Base-by-base conservation (phyloP, 2,329 filamentous ascomycete genomes). In the Teratosphaeria zuluensis region DNA sequence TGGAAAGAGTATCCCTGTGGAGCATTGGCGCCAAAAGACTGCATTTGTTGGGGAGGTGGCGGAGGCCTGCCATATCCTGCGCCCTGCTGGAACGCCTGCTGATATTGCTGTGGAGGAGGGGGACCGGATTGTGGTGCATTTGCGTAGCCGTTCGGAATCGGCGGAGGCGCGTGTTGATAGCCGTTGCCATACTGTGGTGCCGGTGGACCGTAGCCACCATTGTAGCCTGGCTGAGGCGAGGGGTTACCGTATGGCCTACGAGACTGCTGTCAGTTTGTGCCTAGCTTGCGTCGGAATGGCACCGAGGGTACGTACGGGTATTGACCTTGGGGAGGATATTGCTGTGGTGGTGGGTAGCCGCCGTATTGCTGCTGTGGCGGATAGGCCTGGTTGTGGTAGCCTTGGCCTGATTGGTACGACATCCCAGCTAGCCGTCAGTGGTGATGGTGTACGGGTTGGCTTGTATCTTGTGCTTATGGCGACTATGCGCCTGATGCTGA, bases 1-100 rank as follows among this genome's bases (percentile, higher is more conserved):
- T 92, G 89, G 75, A 92, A 97, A 52, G 80, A 84, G 74, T 96
- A 96, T 67, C 81, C 81, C 63, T 84, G 80, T 19, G 91, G 91
- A 14, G 92, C 91, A 59, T 90, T 91, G 61, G 85, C 80, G 58
- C 91, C 89, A 69, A 94, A 94, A 62, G 81, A 78, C 71, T 92
- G 88, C 58, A 63, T 63, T 38, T 67, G 63, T 51, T 67, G 66
- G 4, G 72, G 72, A 46, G 70, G 72, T 24, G 72, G 70, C 48
- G 68, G 67, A 30, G 68, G 66, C 55, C 62, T 53, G 55, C 64
- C 63, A 59, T 65, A 66, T 42, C 56, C 64, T 64, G 56, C 52
- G 58, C 62, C 62, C 59, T 64, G 62, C 56, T 64, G 64, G 51
- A 54, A 53, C 48, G 57, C 58, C 35, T 60, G 58, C 38, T 63